Evolutionary conservation across 139 green algal genomes (phyloP), one percentile per base, ranked within the genome.

Genomic region (Pleodorina starrii): DNA sequence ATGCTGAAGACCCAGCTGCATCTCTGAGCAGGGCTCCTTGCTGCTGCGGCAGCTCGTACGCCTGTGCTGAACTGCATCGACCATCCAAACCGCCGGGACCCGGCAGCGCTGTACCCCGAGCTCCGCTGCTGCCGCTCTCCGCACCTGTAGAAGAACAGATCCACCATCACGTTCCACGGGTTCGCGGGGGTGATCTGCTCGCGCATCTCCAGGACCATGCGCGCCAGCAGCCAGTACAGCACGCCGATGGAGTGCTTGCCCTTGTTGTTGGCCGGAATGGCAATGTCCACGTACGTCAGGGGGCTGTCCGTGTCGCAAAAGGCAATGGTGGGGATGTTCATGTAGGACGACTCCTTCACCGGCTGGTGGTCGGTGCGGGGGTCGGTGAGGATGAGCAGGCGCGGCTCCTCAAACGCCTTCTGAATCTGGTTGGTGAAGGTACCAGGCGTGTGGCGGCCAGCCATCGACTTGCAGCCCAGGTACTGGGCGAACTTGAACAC

Each of bases 201-300:
- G 60, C 98, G 94, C 98, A 99, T 99, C 94, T 99, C 96, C 85
- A 99, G 95, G 68, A 99, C 97, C 97, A 99, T 99, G 87, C 96
- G 95, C 21, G 97, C 96, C 79, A 99, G 95, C 83, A 99, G 93
- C 94, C 96, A 99, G 95, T 99, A 99, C 14, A 99, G 94, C 80
- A 97, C 95, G 63, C 98, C 98, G 89, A 99, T 98, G 75, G 95
- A 96, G 92, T 99, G 96, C 94, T 99, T 98, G 88, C 95, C 98
- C 97, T 99, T 99, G 98, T 99, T 99, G 97, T 99, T 99, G 91
- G 98, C 98, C 46, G 98, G 98, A 94, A 99, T 99, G 87, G 98
- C 98, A 29, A 99, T 94, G 92, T 99, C 98, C 78, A 99, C 97
- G 90, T 97, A 86, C 50, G 94, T 92, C 90, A 99, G 93, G 11